A percentile compares a stretch with the other conserved stretches of the same genome.
Conservation (phyloP, 1,139 yeast species). For the Cylindricascospora bacillispora region DNA sequence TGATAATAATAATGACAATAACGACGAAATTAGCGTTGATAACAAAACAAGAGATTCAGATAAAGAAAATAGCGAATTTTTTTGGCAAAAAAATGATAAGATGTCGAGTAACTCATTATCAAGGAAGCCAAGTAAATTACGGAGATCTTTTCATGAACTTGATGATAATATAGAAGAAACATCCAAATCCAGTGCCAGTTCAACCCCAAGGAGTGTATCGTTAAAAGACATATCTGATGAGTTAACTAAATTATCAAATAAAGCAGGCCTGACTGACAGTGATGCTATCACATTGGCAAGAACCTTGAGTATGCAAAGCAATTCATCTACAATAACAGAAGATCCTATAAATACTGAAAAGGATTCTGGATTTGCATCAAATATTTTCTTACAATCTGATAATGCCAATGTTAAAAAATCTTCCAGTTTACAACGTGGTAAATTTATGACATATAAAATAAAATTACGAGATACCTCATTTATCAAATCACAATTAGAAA, state of each 20-base stretch:
- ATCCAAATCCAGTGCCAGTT: constrained; percentile 1
- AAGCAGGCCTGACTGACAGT: constrained; percentile 57
- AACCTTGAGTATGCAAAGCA: constrained; percentile 30
- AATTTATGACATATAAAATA: constrained; percentile 15
- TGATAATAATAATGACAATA: constrained; percentile 3
- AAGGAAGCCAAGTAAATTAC: constrained; percentile 18
- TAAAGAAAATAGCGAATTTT: constrained; percentile 3
- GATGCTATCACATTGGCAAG: constrained; percentile 65
- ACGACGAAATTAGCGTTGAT: neutral
- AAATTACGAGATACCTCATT: neutral
- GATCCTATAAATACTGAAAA: constrained; percentile 1
- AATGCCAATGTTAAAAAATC: constrained; percentile 9
- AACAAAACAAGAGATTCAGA: constrained; percentile 4
- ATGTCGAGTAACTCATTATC: constrained; percentile 10
- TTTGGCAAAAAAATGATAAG: no score
- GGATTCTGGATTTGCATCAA: constrained; percentile 9
- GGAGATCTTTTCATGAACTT: constrained; percentile 18
- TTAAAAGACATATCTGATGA: constrained; percentile 51
- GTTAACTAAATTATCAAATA: constrained; percentile 44
- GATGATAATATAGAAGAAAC: constrained; percentile 7
- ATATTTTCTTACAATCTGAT: constrained; percentile 6
- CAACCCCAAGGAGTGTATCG: constrained; percentile 22
- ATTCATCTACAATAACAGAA: constrained; percentile 2
- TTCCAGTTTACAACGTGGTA: constrained; percentile 7
- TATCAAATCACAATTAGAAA: neutral